A percentile compares a stretch with the other conserved stretches of the same genome.
These are phyloP conservation scores for Tausonia pullulans DNA, from an alignment of 1,284 basidiomycete genomes.

Conservation along the genomic window DNA sequence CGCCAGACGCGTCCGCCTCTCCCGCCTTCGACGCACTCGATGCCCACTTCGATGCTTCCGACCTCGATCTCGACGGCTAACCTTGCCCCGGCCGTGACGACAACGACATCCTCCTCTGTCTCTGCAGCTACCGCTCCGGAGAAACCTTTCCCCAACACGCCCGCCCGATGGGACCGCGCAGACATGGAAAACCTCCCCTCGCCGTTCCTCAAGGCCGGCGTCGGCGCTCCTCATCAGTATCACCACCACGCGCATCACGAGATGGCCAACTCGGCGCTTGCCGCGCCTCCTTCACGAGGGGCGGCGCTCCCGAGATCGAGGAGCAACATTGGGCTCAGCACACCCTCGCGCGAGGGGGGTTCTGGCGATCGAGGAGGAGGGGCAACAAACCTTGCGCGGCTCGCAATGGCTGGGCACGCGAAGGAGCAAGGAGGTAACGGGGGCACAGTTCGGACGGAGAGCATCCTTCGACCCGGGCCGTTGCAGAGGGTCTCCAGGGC, in stretches of 20 bases:
- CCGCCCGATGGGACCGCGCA: conserved; percentile 9
- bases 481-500: conserved; percentile 1
- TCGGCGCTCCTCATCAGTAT: neutral
- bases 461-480: neutral
- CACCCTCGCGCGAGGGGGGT: neutral
- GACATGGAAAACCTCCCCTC: conserved; percentile 12
- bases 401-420: conserved; percentile 11
- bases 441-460: neutral
- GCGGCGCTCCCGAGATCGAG: neutral
- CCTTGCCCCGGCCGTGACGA: too few relatives aligned
- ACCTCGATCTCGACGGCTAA: neutral
- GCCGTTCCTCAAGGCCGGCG: conserved; percentile 9
- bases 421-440: neutral
- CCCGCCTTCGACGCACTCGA: conserved; percentile 30
- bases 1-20: conserved; percentile 38
- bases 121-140: neutral
- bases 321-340: neutral
- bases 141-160: conserved; percentile 7
- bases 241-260: neutral
- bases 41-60: neutral
- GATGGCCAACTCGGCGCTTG: too few relatives aligned
- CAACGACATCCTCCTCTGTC: neutral
- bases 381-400: conserved; percentile 1
- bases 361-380: neutral
- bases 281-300: neutral